phyloP scores from a whole-genome alignment of 2,329 filamentous ascomycete species.

The Aspergillus phoenicis region DNA sequence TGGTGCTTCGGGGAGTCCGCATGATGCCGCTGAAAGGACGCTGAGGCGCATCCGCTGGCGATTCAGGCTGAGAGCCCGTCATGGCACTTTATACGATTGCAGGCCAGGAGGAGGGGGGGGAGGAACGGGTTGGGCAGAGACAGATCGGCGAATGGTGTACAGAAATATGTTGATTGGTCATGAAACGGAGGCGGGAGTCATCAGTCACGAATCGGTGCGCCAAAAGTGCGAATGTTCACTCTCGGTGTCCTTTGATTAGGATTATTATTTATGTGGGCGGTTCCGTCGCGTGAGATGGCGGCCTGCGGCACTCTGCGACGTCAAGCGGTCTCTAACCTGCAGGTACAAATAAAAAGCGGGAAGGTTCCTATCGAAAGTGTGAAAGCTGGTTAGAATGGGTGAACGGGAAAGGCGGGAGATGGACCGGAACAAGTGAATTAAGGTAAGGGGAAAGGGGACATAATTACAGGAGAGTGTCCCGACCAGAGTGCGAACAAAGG shows the following conservation, averaged over 20 bases:
- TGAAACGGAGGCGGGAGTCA: slow-evolving; percentile 20
- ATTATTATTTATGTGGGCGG: slow-evolving; percentile 5
- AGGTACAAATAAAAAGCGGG: slow-evolving; percentile 4
- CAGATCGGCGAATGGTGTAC: slow-evolving; percentile 13
- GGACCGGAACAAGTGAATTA: background rate
- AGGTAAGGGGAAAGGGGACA: background rate
- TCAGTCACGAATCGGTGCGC: slow-evolving; percentile 15
- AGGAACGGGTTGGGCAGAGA: slow-evolving; percentile 11
- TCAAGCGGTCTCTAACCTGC: slow-evolving; percentile 14
- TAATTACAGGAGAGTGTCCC: slow-evolving; percentile 5
- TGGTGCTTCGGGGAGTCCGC: slow-evolving; percentile 74
- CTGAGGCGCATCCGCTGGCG: slow-evolving; percentile 60
- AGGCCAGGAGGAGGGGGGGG: background rate
- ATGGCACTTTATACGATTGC: slow-evolving; percentile 44
- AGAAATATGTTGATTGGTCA: slow-evolving; percentile 16
- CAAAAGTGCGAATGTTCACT: slow-evolving; percentile 7
- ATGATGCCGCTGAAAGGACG: slow-evolving; percentile 82
- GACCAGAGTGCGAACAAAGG: slow-evolving; percentile 6
- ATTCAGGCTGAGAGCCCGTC: slow-evolving; percentile 71
- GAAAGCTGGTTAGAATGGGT: background rate
- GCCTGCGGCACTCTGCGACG: slow-evolving; percentile 26
- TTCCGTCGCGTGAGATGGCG: slow-evolving; percentile 24
- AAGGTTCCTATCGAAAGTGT: slow-evolving; percentile 1
- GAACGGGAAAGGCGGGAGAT: background rate
- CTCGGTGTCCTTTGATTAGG: background rate